Evolutionary conservation across 2,329 filamentous ascomycete species (phyloP).

Genomic region (Neofusicoccum sp.): DNA sequence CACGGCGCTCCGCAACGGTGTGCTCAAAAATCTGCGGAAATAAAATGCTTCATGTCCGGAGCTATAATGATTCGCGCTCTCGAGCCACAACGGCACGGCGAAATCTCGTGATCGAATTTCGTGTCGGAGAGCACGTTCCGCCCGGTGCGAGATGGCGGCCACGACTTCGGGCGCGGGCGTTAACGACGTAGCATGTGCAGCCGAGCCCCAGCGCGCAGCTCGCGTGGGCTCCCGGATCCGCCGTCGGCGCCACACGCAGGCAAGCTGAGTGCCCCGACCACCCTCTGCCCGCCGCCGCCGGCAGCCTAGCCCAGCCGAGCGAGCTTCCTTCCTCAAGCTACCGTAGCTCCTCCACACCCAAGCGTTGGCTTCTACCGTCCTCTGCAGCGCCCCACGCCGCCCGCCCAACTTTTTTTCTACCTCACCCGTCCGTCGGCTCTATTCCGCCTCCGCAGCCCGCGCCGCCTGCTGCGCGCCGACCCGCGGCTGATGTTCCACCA

Average conservation of each 20-base stretch:
- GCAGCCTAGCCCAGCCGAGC: conserved; percentile 3
- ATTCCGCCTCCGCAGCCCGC: neutral
- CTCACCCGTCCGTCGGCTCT: conserved; percentile 1
- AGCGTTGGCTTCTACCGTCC: conserved; percentile 18
- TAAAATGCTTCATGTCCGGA: too few relatives aligned
- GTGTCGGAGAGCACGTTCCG: neutral
- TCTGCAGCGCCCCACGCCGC: conserved; percentile 13
- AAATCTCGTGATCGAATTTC: too few relatives aligned
- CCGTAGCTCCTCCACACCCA: conserved; percentile 26
- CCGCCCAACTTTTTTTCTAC: neutral
- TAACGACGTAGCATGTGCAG: neutral
- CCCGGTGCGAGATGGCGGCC: neutral
- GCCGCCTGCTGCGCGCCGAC: neutral
- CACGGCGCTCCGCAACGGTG: too few relatives aligned
- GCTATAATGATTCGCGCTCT: too few relatives aligned
- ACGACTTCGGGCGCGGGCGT: neutral
- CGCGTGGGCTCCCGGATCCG: conserved; percentile 16
- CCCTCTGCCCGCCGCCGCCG: neutral
- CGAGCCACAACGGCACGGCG: too few relatives aligned
- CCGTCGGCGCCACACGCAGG: conserved; percentile 11
- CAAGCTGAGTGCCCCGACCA: conserved; percentile 10
- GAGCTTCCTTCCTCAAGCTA: conserved; percentile 1
- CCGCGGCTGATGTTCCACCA: conserved; percentile 71
- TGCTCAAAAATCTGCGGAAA: too few relatives aligned
- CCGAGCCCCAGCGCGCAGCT: conserved; percentile 9